Percentiles rank a stretch among this genome's conserved stretches.
phyloP scores from a whole-genome alignment of 31 red algal species.

The Asparagopsis taxiformis region DNA sequence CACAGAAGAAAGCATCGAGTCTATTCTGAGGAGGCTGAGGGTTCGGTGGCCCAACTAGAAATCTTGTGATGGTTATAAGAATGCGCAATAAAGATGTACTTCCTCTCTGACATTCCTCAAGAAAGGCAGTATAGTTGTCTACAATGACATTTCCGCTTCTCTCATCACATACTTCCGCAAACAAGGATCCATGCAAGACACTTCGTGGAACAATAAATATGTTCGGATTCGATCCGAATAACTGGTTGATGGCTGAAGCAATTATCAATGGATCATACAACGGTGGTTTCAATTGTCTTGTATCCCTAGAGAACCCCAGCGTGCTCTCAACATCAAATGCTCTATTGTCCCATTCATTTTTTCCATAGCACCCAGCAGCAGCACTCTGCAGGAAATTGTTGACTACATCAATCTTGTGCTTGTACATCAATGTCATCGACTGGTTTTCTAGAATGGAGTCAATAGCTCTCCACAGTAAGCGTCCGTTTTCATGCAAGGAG shows the following conservation, averaged over 20 bases:
- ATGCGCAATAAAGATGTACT: slow-evolving; percentile 33
- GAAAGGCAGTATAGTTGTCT: slow-evolving; percentile 41
- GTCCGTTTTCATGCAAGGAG: slow-evolving; percentile 29
- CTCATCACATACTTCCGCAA: slow-evolving; percentile 50
- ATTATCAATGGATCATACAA: slow-evolving; percentile 73
- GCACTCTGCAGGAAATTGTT: slow-evolving; percentile 35
- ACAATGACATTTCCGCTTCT: slow-evolving; percentile 26
- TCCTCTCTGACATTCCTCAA: slow-evolving; percentile 50
- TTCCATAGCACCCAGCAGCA: not conserved
- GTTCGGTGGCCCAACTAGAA: slow-evolving; percentile 21
- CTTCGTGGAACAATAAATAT: slow-evolving; percentile 25
- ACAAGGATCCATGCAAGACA: slow-evolving; percentile 50
- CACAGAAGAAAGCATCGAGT: slow-evolving; percentile 63
- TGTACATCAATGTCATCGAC: slow-evolving; percentile 31
- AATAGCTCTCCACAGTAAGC: slow-evolving; percentile 53
- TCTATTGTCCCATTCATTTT: not conserved
- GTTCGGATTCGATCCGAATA: slow-evolving; percentile 10
- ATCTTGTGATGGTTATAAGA: slow-evolving; percentile 42
- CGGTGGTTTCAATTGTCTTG: slow-evolving; percentile 32
- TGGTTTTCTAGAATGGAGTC: slow-evolving; percentile 33
- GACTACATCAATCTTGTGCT: slow-evolving; percentile 34
- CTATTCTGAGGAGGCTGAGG: slow-evolving; percentile 49
- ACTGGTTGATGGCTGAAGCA: slow-evolving; percentile 53
- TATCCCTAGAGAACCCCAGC: slow-evolving; percentile 62
- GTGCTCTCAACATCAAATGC: slow-evolving; percentile 1